phyloP scores from a whole-genome alignment of 495 filamentous ascomycete species.

The Penicillium longicatenatum region DNA sequence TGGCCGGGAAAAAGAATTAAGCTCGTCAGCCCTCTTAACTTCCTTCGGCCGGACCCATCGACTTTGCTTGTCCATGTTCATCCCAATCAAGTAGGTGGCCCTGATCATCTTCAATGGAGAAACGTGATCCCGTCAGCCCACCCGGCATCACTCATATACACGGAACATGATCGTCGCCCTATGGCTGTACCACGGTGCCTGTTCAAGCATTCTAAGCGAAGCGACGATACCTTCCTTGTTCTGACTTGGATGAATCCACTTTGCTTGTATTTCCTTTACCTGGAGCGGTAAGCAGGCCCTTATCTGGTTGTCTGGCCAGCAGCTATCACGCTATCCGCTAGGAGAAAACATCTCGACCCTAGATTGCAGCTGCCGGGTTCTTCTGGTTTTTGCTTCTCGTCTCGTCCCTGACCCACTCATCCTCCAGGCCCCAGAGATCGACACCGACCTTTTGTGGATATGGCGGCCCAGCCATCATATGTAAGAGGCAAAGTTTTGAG shows the following conservation, averaged over 20 bases:
- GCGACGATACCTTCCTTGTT: constrained; percentile 21
- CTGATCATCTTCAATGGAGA: not conserved
- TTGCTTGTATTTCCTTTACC: not conserved
- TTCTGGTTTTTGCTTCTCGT: not conserved
- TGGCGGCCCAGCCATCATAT: constrained; percentile 9
- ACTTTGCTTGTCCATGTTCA: not conserved
- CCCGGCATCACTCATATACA: constrained; percentile 16
- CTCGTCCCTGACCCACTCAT: constrained; percentile 7
- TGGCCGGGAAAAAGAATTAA: not conserved
- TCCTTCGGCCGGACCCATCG: not conserved
- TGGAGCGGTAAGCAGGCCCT: not conserved
- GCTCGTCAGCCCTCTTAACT: not conserved
- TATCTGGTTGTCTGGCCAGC: constrained; percentile 8
- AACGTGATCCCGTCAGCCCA: constrained; percentile 20
- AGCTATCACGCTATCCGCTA: constrained; percentile 3
- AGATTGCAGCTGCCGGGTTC: constrained; percentile 3
- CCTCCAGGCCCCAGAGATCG: constrained; percentile 17
- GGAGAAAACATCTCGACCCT: constrained; percentile 16
- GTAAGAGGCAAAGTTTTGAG: constrained; percentile 14
- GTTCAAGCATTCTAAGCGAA: constrained; percentile 14
- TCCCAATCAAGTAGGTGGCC: constrained; percentile 9
- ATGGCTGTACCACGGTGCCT: constrained; percentile 6
- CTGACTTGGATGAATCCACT: constrained; percentile 4
- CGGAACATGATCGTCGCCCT: constrained; percentile 25
- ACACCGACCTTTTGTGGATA: constrained; percentile 9